A percentile compares a stretch with the other conserved stretches of the same genome.
phyloP scores from a whole-genome alignment of 1,284 basidiomycete genomes.

The Coniophora puteana region DNA sequence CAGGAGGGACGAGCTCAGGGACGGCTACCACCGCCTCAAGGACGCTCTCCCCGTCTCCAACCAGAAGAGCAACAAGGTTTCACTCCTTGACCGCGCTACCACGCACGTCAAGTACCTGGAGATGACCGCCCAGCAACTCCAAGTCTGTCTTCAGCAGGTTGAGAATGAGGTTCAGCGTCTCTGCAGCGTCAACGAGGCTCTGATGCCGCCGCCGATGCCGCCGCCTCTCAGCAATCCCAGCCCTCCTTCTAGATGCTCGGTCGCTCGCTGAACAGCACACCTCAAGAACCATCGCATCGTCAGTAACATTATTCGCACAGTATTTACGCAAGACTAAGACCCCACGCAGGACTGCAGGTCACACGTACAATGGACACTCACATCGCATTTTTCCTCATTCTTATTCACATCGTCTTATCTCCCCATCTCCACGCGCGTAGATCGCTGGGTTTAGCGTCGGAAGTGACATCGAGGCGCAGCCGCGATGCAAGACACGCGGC shows the following conservation, averaged over 20 bases:
- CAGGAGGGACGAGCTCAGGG: slow-evolving; percentile 75
- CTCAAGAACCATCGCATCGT: slow-evolving; percentile 23
- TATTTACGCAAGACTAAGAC: slow-evolving; percentile 37
- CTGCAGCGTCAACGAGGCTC: slow-evolving; percentile 63
- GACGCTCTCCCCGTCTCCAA: slow-evolving; percentile 73
- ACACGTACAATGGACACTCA: slow-evolving; percentile 44
- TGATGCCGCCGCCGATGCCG: slow-evolving; percentile 50
- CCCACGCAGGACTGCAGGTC: slow-evolving; percentile 52
- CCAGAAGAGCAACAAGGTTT: slow-evolving; percentile 80
- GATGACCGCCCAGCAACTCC: slow-evolving; percentile 59
- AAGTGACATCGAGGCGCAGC: slow-evolving; percentile 47
- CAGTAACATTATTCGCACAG: slow-evolving; percentile 36
- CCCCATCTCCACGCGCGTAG: slow-evolving; percentile 17
- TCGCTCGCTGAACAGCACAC: slow-evolving; percentile 12
- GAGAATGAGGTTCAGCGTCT: slow-evolving; percentile 67
- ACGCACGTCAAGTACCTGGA: slow-evolving; percentile 72
- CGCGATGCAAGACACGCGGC: slow-evolving; percentile 67
- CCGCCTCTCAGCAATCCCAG: slow-evolving; percentile 40
- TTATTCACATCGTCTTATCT: slow-evolving; percentile 22
- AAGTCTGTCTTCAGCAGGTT: slow-evolving; percentile 60
- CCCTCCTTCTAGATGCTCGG: slow-evolving; percentile 44
- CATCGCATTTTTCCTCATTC: slow-evolving; percentile 47
- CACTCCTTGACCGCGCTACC: slow-evolving; percentile 72
- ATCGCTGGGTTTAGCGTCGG: no score
- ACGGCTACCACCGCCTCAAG: slow-evolving; percentile 77